Percentiles rank a stretch among this genome's conserved stretches.
phyloP scores from a whole-genome alignment of 768 basidiomycete genomes.

The Wakefieldia striispora region DNA sequence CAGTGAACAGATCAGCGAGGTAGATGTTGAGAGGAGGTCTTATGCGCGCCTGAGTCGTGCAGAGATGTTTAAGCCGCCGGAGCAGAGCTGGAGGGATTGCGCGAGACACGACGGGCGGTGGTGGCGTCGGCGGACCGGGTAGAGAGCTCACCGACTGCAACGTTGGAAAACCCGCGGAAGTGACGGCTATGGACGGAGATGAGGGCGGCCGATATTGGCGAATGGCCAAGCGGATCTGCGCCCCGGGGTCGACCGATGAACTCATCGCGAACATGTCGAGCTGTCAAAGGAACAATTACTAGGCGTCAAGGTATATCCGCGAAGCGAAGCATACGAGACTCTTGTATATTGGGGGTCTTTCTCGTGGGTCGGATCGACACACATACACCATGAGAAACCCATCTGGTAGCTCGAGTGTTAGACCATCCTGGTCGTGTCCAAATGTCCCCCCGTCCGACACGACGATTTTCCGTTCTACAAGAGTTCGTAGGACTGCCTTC shows the following conservation, averaged over 20 bases:
- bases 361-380: conserved; percentile 59
- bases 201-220: conserved; percentile 34
- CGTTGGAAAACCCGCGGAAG: conserved; percentile 28
- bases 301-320: no score
- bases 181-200: conserved; percentile 24
- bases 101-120: conserved; percentile 14
- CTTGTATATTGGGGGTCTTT: conserved; percentile 65
- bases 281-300: conserved; percentile 35
- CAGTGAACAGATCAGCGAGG: conserved; percentile 69
- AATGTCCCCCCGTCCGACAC: conserved; percentile 30
- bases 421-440: conserved; percentile 25
- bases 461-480: conserved; percentile 50
- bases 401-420: conserved; percentile 45
- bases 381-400: conserved; percentile 74
- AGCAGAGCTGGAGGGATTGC: conserved; percentile 34
- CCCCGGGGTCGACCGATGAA: conserved; percentile 51
- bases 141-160: conserved; percentile 10
- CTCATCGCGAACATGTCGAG: conserved; percentile 82
- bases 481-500: conserved; percentile 50
- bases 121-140: conserved; percentile 28
- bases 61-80: conserved; percentile 26
- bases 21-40: conserved; percentile 58
- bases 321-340: conserved; percentile 51
- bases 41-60: conserved; percentile 40
- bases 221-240: conserved; percentile 34